phyloP scores from a whole-genome alignment of 164 flowering plant genomes.

The Piper longum region DNA sequence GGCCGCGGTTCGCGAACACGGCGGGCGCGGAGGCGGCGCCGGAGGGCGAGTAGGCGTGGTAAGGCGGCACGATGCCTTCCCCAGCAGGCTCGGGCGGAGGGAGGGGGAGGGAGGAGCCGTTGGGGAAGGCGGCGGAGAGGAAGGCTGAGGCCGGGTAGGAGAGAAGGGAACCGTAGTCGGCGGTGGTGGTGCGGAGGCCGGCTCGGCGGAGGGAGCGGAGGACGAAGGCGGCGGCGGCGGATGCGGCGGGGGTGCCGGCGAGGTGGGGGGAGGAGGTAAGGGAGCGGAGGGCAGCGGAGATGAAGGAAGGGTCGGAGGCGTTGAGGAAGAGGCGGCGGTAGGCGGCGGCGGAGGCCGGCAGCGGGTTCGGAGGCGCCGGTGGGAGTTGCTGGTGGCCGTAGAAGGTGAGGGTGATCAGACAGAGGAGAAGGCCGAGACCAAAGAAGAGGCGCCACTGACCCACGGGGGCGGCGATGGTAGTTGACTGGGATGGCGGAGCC shows the following conservation, averaged over 20 bases:
- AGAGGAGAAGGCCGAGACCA: slow-evolving; percentile 11
- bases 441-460: background rate
- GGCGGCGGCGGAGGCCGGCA: background rate
- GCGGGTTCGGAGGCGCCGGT: slow-evolving; percentile 8
- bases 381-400: slow-evolving; percentile 5
- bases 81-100: slow-evolving; percentile 6
- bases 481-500: background rate
- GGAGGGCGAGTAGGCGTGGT: slow-evolving; percentile 88
- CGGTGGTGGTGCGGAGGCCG: slow-evolving; percentile 29
- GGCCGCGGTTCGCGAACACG: slow-evolving; percentile 62
- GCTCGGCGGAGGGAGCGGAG: slow-evolving; percentile 27
- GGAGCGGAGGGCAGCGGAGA: slow-evolving; percentile 55
- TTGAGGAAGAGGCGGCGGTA: slow-evolving; percentile 39
- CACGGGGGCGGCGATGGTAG: background rate
- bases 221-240: slow-evolving; percentile 28
- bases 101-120: slow-evolving; percentile 21
- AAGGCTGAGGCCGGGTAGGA: slow-evolving; percentile 54
- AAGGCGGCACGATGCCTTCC: slow-evolving; percentile 32
- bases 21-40: slow-evolving; percentile 38
- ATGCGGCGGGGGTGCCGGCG: slow-evolving; percentile 54
- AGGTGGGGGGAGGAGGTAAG: slow-evolving; percentile 77
- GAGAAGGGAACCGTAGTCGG: slow-evolving; percentile 37
- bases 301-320: slow-evolving; percentile 39
- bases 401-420: slow-evolving; percentile 14
- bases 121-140: slow-evolving; percentile 28